phyloP scores from a whole-genome alignment of 495 filamentous ascomycete species.

The Xylaria grammica region DNA sequence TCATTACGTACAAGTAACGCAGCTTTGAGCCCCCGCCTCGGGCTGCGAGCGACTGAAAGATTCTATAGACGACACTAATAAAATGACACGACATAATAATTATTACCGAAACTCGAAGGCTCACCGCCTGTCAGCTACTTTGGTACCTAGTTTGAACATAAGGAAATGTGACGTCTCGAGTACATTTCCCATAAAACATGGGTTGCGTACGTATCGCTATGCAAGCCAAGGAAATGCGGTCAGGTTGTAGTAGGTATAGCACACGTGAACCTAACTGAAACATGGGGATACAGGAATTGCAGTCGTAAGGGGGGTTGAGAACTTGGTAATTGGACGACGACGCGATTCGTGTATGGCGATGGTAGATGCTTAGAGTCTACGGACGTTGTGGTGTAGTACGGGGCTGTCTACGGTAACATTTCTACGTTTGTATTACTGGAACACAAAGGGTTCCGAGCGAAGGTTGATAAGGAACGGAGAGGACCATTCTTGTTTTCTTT shows the following conservation, averaged over 20 bases:
- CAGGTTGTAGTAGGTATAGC: background rate
- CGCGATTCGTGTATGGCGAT: background rate
- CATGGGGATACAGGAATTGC: background rate
- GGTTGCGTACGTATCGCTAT: background rate
- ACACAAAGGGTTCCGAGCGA: no score
- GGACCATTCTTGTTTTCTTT: no score
- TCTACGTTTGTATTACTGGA: no score
- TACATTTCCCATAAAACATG: background rate
- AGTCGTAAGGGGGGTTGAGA: background rate
- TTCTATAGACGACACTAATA: slow-evolving; percentile 19
- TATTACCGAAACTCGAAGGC: background rate
- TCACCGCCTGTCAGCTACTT: background rate
- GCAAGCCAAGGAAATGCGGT: background rate
- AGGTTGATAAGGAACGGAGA: no score
- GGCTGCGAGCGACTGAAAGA: slow-evolving; percentile 13
- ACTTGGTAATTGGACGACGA: no score
- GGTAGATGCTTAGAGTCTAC: background rate
- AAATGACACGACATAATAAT: slow-evolving; percentile 21
- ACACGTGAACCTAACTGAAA: background rate
- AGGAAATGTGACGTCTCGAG: background rate
- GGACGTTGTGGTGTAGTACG: no score
- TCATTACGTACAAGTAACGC: slow-evolving; percentile 11
- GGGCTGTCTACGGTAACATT: no score
- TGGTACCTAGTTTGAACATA: background rate
- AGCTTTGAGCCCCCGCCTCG: slow-evolving; percentile 10